Evolutionary conservation across 2,329 filamentous ascomycete genomes (phyloP).

Genomic region (Alternaria arborescens): DNA sequence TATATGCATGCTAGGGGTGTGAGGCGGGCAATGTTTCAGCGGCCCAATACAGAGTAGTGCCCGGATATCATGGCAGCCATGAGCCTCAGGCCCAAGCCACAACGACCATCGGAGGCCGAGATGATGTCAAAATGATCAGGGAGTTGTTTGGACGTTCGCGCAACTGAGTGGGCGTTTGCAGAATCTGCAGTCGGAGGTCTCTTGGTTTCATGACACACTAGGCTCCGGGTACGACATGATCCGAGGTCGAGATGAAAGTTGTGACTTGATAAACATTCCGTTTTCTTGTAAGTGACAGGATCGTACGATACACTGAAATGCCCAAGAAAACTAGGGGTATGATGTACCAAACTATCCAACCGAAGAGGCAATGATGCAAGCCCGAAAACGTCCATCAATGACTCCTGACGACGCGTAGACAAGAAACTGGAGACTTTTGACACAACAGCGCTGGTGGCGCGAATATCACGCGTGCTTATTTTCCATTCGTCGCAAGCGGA

Average conservation of each 20-base stretch:
- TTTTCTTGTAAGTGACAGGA: neutral
- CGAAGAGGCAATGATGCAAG: neutral
- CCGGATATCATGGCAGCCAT: constrained; percentile 10
- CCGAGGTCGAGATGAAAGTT: constrained; percentile 3
- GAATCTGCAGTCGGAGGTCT: constrained; percentile 2
- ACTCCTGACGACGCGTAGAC: neutral
- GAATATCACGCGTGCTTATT: neutral
- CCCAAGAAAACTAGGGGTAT: neutral
- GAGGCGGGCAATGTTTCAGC: constrained; percentile 32
- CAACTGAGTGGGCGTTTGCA: constrained; percentile 10
- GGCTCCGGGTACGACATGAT: constrained; percentile 8
- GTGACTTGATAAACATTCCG: neutral
- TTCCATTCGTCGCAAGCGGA: neutral
- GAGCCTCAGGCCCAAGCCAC: constrained; percentile 16
- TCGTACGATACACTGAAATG: constrained; percentile 1
- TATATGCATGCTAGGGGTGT: constrained; percentile 22
- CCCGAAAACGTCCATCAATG: neutral
- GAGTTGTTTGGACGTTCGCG: neutral
- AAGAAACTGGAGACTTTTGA: neutral
- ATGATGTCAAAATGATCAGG: constrained; percentile 10
- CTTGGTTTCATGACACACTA: constrained; percentile 9
- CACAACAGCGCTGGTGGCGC: neutral
- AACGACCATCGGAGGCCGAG: constrained; percentile 2
- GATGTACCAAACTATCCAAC: neutral
- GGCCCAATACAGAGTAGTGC: constrained; percentile 12